Evolutionary conservation across 2,329 filamentous ascomycete species (phyloP), one percentile per base, ranked within the genome.

Genomic region (Tetracladium maxilliforme): DNA sequence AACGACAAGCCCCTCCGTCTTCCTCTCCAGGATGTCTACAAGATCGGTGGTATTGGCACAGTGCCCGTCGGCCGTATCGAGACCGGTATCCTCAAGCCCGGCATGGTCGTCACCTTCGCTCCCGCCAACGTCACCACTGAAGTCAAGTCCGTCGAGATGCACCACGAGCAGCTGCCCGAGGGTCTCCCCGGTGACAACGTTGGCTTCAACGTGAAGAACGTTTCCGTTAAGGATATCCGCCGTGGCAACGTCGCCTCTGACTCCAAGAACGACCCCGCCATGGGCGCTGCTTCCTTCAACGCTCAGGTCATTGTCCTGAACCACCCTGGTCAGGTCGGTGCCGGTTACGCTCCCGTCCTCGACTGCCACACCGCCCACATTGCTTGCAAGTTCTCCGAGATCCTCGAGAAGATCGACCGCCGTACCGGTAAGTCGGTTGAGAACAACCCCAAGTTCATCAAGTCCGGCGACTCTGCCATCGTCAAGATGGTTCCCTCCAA

Each of bases 171-270:
- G 79, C 86, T 98, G 47, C 36, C 58, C 42, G 78, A 93, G 74
- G 90, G 90, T 81, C 54, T 81, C 43, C 90, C 90, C 54, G 90
- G 90, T 77, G 90, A 98, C 82, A 98, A 98, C 73, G 90, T 98
- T 61, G 90, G 90, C 51, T 98, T 98, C 86, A 98, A 98, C 82
- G 87, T 98, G 69, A 98, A 98, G 86, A 98, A 98, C 90, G 90
- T 98, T 53, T 95, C 90, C 63, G 90, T 98, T 69, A 98, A 98
- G 86, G 90, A 98, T 62, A 93, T 98, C 56, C 90, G 90, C 66
- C 90, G 90, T 92, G 90, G 90, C 56, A 95, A 98, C 78, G 90
- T 98, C 49, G 81, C 81, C 52, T 83, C 84, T 83, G 90, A 98
- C 83, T 87, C 82, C 75, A 98, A 98, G 86, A 92, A 92, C 72